Evolutionary conservation across 495 filamentous ascomycete species (phyloP), one percentile per base, ranked within the genome.

Genomic region (Lepraria neglecta): DNA sequence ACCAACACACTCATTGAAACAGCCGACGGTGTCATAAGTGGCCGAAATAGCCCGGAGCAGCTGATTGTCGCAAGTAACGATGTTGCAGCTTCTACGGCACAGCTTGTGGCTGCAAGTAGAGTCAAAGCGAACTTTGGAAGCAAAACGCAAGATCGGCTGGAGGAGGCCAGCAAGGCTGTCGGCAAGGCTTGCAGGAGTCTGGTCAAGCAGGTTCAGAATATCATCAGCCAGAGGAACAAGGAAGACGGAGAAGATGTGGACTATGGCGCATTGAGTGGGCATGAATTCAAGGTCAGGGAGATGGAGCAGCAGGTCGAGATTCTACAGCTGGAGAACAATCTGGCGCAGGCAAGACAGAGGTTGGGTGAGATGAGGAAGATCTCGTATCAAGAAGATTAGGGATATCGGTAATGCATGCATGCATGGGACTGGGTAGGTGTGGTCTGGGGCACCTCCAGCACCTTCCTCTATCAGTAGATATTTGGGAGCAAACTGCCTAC

Each of bases 251-350:
- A 96, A 38, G 77, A 79, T n/a, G 84, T 94, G 35, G 92, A 98
- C 72, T 98, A 97, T 72, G 76, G 80, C 0, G 89, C 89, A 73
- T 76, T 97, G 42, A 90, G 88, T 67, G 82, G 86, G 54, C 91
- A 96, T 74, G 94, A 97, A 77, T 97, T 98, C 80, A 98, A 98
- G 78, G 90, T 96, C 15, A 82, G 87, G 69, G 91, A 98, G 79
- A 98, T 98, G 95, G 92, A 98, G 77, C 95, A 98, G 73, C 95
- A 98, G 89, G 94, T 98, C 68, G 92, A 97, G 76, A 97, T 98
- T 53, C 80, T 97, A 44, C 90, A 97, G 76, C 82, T 98, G 54
- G 94, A 97, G 76, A 97, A 97, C 72, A 76, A 79, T 58, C 80
- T 98, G 31, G 76, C 84, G n/a, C 80, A 86, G 38, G 92, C 94